Evolutionary conservation across 345 rosid species (phyloP), one percentile per base, ranked within the genome.

Genomic region (Balakata baccata): DNA sequence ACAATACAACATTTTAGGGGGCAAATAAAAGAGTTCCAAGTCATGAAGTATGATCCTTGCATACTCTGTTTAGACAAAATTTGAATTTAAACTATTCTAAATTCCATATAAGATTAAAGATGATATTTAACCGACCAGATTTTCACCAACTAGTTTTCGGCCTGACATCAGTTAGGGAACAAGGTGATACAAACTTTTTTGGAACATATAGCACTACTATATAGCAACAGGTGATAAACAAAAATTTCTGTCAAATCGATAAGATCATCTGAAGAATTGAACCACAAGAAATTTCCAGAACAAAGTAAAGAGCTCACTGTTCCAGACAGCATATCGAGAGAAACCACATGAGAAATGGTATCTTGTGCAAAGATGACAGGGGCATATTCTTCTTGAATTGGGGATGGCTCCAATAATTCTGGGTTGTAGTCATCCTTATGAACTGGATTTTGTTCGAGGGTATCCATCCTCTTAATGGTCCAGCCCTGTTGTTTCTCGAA

Each of bases 361-460:
- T 95, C 99, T 79, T 95, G 99, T 46, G 99, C 99, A 81, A 95
- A 95, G 83, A 95, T 95, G 60, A 95, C 99, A 5, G 99, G 99
- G 46, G 97, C 97, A 81, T 94, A 94, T 89, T 94, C 98, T 77
- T 90, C 88, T 81, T 87, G 92, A 78, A 87, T 74, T 43, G 97
- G 95, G 53, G 97, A 87, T 53, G 95, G 93, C 84, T 90, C 96
- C 82, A 78, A 74, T 7, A 81, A 77, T 74, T 91, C 88, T 0
- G 83, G 85, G 73, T 73, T 78, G 73, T 85, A 85, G 49, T 90
- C 93, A 84, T 89, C 94, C 83, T 94, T 89, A 45, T 82, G 95
- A 83, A 87, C 97, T 17, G 91, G 98, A 71, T 88, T 89, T 66
- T 92, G 83, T 75, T 90, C 89, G 0, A 86, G 63, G 47, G 86